These are phyloP conservation scores for Aegilops tauschii DNA, from an alignment of 176 grass and related monocot species.

Conservation along the genomic window DNA sequence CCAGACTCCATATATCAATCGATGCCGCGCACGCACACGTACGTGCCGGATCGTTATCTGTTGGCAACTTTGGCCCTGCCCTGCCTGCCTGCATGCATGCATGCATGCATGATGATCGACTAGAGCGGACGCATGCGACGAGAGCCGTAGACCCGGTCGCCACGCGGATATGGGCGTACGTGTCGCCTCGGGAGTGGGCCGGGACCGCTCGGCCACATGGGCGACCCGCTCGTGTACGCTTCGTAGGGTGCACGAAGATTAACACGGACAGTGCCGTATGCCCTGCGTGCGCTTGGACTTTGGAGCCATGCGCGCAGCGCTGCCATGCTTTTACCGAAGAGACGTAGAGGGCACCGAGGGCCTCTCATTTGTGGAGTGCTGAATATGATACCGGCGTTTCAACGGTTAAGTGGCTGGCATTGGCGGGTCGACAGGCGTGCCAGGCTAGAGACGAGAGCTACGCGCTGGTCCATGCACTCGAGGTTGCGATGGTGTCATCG, in stretches of 20 bases:
- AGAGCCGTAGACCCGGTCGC: neutral
- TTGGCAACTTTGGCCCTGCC: neutral
- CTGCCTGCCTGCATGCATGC: neutral
- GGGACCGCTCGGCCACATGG: too few relatives aligned
- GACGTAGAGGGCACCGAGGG: neutral
- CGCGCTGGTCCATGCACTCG: neutral
- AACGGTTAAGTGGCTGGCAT: neutral
- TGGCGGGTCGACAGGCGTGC: neutral
- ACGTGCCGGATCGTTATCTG: conserved; percentile 22
- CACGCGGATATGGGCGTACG: neutral
- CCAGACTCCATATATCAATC: neutral
- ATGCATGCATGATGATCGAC: neutral
- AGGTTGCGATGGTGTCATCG: neutral
- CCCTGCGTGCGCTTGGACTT: neutral
- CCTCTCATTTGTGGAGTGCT: neutral
- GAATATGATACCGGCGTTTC: neutral
- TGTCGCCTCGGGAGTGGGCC: neutral
- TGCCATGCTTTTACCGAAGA: neutral
- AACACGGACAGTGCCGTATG: neutral
- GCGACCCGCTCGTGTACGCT: too few relatives aligned
- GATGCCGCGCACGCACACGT: neutral
- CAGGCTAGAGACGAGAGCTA: conserved; percentile 1
- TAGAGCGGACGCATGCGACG: neutral
- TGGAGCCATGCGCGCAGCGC: neutral
- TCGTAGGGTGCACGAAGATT: too few relatives aligned